Evolutionary conservation across 2,329 filamentous ascomycete species (phyloP).

Genomic region (Sarocladium oryzae): DNA sequence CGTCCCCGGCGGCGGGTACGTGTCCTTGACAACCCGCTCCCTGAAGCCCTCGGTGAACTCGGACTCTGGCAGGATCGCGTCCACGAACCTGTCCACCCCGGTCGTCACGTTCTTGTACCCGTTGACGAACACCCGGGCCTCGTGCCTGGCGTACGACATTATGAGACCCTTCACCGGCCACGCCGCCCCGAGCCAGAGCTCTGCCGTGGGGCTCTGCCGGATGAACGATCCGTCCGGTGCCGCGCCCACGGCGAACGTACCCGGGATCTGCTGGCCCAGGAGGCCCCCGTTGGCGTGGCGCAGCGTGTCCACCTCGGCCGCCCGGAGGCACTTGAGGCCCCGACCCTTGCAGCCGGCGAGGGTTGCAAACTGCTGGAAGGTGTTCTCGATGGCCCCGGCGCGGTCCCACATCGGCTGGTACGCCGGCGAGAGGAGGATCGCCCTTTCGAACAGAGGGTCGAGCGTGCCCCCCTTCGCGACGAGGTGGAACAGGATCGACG

Average conservation of each 20-base stretch:
- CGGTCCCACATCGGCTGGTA: slow-evolving; percentile 29
- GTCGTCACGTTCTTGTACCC: slow-evolving; percentile 22
- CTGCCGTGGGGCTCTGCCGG: slow-evolving; percentile 24
- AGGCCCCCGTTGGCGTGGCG: slow-evolving; percentile 22
- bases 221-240: slow-evolving; percentile 25
- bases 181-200: slow-evolving; percentile 21
- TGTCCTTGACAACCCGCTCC: not conserved
- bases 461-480: not conserved
- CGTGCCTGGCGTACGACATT: slow-evolving; percentile 24
- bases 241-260: slow-evolving; percentile 26
- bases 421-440: slow-evolving; percentile 28
- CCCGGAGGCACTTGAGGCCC: slow-evolving; percentile 23
- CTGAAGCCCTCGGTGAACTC: not conserved
- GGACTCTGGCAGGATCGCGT: not conserved
- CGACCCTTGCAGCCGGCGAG: slow-evolving; percentile 24
- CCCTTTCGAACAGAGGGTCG: slow-evolving; percentile 10
- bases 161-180: slow-evolving; percentile 22
- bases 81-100: slow-evolving; percentile 18
- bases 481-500: slow-evolving; percentile 21
- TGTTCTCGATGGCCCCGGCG: slow-evolving; percentile 20
- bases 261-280: slow-evolving; percentile 18
- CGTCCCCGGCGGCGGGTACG: not conserved
- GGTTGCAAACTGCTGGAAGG: slow-evolving; percentile 24
- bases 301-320: slow-evolving; percentile 17
- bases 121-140: slow-evolving; percentile 22